Percentiles rank a stretch among this genome's conserved stretches.
Evolutionary conservation across 768 basidiomycete genomes (phyloP).

Genomic region (Lactifluus subvellereus): DNA sequence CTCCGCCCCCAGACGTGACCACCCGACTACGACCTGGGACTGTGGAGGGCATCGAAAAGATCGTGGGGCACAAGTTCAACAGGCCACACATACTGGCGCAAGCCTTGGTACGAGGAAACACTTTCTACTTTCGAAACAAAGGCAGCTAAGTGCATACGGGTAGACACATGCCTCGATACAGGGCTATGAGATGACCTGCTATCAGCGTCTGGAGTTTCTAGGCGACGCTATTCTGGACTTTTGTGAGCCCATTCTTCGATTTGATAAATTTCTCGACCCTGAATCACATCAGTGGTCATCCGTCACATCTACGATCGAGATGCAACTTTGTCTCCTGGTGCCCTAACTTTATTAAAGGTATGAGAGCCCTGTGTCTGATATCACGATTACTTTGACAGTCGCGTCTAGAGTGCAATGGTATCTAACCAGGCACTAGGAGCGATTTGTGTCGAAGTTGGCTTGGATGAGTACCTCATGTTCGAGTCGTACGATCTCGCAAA

Average conservation of each 20-base stretch:
- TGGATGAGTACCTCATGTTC: constrained; percentile 56
- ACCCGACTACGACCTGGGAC: constrained; percentile 44
- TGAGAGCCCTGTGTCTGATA: not conserved
- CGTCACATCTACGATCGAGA: constrained; percentile 63
- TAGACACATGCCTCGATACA: constrained; percentile 67
- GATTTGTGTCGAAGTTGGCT: constrained; percentile 61
- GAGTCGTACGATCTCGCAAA: constrained; percentile 48
- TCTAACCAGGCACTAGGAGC: constrained; percentile 75
- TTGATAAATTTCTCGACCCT: constrained; percentile 11
- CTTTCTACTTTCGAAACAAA: not conserved
- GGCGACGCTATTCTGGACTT: constrained; percentile 86
- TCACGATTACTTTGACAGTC: not conserved
- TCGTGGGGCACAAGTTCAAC: constrained; percentile 58
- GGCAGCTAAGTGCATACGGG: not conserved
- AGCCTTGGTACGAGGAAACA: constrained; percentile 52
- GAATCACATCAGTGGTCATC: constrained; percentile 52
- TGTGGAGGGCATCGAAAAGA: constrained; percentile 51
- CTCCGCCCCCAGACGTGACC: constrained; percentile 39
- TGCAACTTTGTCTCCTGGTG: constrained; percentile 61
- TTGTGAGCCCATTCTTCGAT: constrained; percentile 40
- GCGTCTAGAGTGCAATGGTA: constrained; percentile 71
- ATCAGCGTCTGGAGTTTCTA: constrained; percentile 77
- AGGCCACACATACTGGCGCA: constrained; percentile 60
- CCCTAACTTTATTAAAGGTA: constrained; percentile 76
- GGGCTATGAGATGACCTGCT: constrained; percentile 49